Evolutionary conservation across 1,139 yeast genomes (phyloP).

Genomic region (Chernovozyma sophiae-reginae): DNA sequence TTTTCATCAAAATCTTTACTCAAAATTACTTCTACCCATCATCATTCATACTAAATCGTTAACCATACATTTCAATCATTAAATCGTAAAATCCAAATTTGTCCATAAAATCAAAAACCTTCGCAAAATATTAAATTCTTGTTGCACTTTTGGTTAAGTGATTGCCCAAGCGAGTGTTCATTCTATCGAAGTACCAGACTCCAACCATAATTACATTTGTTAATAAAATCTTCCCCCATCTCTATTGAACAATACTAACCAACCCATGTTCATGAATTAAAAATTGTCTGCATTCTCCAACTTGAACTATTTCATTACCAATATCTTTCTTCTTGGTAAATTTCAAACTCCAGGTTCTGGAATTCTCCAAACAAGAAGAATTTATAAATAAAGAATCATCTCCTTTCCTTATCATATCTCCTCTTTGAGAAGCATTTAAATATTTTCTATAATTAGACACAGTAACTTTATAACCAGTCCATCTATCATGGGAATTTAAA

Average conservation of each 20-base stretch:
- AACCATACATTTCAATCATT: too few species aligned
- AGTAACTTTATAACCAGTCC: conserved; percentile 32
- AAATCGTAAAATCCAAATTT: too few species aligned
- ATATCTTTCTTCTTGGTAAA: background rate
- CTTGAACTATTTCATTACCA: background rate
- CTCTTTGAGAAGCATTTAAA: conserved; percentile 7
- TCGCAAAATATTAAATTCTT: too few species aligned
- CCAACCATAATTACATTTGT: too few species aligned
- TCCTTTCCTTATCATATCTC: conserved; percentile 7
- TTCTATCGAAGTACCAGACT: background rate
- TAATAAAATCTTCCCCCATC: too few species aligned
- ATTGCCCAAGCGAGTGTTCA: too few species aligned
- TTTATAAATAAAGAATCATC: background rate
- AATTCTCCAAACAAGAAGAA: conserved; percentile 2
- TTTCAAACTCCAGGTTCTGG: background rate
- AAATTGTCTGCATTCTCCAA: conserved; percentile 21
- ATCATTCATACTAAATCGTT: too few species aligned
- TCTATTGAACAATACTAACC: conserved; percentile 18
- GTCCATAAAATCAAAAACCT: too few species aligned
- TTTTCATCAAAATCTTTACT: too few species aligned
- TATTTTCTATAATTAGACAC: conserved; percentile 27
- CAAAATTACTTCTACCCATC: too few species aligned
- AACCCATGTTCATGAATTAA: conserved; percentile 32
- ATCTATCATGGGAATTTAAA: conserved; percentile 38
- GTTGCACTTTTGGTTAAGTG: too few species aligned